A percentile compares a stretch with the other conserved stretches of the same genome.
These are phyloP conservation scores for Otatea glauca DNA, from an alignment of 176 grass and related monocot species.

Conservation along the genomic window DNA sequence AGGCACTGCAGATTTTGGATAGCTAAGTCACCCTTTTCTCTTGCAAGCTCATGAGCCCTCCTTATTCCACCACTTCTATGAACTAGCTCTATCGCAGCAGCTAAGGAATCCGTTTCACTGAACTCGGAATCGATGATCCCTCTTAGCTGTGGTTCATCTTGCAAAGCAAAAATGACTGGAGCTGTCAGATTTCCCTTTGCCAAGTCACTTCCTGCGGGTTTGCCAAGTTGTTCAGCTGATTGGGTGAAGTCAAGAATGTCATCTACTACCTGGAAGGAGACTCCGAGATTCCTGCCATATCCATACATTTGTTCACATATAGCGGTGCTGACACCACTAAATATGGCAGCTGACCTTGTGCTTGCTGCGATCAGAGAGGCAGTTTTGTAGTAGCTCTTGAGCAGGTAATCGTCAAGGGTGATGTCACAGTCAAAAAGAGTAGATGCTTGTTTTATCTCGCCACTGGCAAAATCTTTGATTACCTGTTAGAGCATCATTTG, in stretches of 20 bases:
- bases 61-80: constrained; percentile 60
- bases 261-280: constrained; percentile 85
- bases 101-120: constrained; percentile 58
- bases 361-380: constrained; percentile 77
- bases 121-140: constrained; percentile 79
- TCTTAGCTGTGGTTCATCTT: constrained; percentile 58
- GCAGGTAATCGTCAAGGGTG: constrained; percentile 76
- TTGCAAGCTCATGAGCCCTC: constrained; percentile 67
- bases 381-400: constrained; percentile 90
- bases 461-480: constrained; percentile 89
- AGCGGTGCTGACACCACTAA: constrained; percentile 48
- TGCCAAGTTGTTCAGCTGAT: constrained; percentile 78
- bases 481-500: constrained; percentile 48
- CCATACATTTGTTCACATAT: constrained; percentile 77
- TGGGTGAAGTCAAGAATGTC: constrained; percentile 92
- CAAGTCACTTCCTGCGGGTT: constrained; percentile 69
- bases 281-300: constrained; percentile 72
- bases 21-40: constrained; percentile 63
- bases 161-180: constrained; percentile 67
- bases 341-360: constrained; percentile 79
- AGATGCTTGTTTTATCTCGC: constrained; percentile 90
- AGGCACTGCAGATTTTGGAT: constrained; percentile 62
- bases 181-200: constrained; percentile 75
- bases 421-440: constrained; percentile 67
- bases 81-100: constrained; percentile 63